A percentile compares a stretch with the other conserved stretches of the same genome.
These are phyloP conservation scores for Lasiodiplodia hormozganensis DNA, from an alignment of 2,329 filamentous ascomycete species.

Conservation along the genomic window DNA sequence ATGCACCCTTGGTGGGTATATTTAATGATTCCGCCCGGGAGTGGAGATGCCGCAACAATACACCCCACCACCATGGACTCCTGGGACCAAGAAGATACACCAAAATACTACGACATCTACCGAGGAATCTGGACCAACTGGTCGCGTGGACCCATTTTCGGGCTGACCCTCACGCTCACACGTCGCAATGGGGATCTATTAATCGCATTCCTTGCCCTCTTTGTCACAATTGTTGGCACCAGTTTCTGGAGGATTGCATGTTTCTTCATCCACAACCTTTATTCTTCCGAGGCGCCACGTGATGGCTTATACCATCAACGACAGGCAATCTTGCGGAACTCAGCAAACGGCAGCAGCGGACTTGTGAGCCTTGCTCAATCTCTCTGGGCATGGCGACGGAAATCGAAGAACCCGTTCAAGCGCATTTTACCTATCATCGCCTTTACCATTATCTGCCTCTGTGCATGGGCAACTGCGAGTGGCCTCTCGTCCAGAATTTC, in stretches of 20 bases:
- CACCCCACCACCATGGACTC: too few species aligned
- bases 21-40: too few species aligned
- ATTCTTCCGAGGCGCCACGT: conserved; percentile 30
- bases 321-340: conserved; percentile 29
- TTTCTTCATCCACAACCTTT: conserved; percentile 34
- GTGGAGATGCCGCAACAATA: too few species aligned
- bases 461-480: conserved; percentile 17
- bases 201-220: conserved; percentile 45
- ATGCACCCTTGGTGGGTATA: too few species aligned
- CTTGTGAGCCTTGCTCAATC: background rate
- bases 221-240: conserved; percentile 37
- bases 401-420: conserved; percentile 25
- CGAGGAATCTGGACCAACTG: conserved; percentile 44
- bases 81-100: too few species aligned
- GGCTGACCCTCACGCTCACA: conserved; percentile 43
- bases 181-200: conserved; percentile 40
- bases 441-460: background rate
- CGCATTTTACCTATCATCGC: conserved; percentile 24
- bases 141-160: conserved; percentile 40
- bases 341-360: conserved; percentile 9
- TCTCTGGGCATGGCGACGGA: background rate
- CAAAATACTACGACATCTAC: conserved; percentile 31
- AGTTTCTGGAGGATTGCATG: conserved; percentile 36
- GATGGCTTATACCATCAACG: conserved; percentile 38
- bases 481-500: conserved; percentile 29